phyloP scores from a whole-genome alignment of 164 flowering plant genomes.

The Tetracentron sinense region DNA sequence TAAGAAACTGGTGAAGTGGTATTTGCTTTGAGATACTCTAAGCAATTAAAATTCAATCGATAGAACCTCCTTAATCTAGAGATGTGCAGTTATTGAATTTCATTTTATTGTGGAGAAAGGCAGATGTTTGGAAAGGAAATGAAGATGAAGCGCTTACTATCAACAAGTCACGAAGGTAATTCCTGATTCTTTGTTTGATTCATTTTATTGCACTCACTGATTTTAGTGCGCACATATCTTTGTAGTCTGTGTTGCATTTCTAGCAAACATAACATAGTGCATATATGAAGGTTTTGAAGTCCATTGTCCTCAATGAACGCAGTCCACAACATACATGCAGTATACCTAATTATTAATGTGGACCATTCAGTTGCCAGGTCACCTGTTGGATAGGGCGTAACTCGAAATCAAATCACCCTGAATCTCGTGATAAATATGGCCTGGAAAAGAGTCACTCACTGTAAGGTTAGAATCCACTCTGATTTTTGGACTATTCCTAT shows the following conservation, averaged over 20 bases:
- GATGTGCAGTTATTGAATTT: slow-evolving; percentile 12
- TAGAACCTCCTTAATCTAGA: background rate
- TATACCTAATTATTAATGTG: background rate
- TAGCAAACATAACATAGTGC: background rate
- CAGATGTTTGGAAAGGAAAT: slow-evolving; percentile 32
- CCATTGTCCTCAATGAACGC: background rate
- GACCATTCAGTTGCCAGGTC: no score
- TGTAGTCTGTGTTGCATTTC: background rate
- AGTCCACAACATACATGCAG: background rate
- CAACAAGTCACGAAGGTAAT: slow-evolving; percentile 29
- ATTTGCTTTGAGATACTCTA: no score
- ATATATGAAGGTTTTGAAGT: background rate
- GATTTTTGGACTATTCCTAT: no score
- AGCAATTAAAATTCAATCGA: background rate
- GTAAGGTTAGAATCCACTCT: no score
- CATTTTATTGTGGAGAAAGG: slow-evolving; percentile 31
- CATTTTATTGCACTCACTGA: background rate
- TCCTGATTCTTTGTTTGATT: slow-evolving; percentile 2
- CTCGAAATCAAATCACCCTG: no score
- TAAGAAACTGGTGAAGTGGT: no score
- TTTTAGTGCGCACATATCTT: background rate
- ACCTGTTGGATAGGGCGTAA: no score
- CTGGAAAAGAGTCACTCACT: no score
- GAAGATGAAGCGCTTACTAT: slow-evolving; percentile 18
- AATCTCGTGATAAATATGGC: no score